A percentile compares a stretch with the other conserved stretches of the same genome.
phyloP scores from a whole-genome alignment of 257 asterid species.

The Ilex asprella region DNA sequence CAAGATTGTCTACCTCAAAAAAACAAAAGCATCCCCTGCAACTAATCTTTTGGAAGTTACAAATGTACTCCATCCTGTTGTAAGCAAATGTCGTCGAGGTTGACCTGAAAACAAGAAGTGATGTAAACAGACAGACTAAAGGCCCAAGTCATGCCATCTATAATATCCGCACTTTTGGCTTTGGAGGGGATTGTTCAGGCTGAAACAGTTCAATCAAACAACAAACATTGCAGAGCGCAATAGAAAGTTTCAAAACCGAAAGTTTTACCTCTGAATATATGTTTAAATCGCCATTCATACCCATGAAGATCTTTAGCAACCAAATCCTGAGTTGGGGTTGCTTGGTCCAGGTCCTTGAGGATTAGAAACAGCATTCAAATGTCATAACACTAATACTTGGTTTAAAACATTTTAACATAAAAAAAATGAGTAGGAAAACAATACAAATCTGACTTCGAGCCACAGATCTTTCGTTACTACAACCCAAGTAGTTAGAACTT shows the following conservation, averaged over 20 bases:
- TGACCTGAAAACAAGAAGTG: conserved; percentile 43
- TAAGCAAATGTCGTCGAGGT: conserved; percentile 73
- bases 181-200: too few relatives aligned
- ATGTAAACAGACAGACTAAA: neutral
- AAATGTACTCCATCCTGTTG: conserved; percentile 86
- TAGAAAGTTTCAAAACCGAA: conserved; percentile 2
- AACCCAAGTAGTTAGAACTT: too few relatives aligned
- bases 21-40: conserved; percentile 64
- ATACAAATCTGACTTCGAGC: too few relatives aligned
- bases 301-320: conserved; percentile 79
- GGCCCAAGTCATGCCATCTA: too few relatives aligned
- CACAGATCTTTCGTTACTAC: too few relatives aligned
- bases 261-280: conserved; percentile 69
- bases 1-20: conserved; percentile 52
- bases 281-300: conserved; percentile 88
- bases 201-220: neutral
- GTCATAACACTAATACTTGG: neutral
- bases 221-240: neutral
- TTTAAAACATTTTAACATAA: too few relatives aligned
- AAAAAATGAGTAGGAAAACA: too few relatives aligned
- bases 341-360: conserved; percentile 69
- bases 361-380: conserved; percentile 11
- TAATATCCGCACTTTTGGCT: too few relatives aligned
- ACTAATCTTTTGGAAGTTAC: conserved; percentile 72
- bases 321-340: conserved; percentile 79